Percentiles rank a stretch among this genome's conserved stretches.
These are phyloP conservation scores for Diophrys appendiculata DNA, from an alignment of 73 alveolate genomes.

Conservation along the genomic window DNA sequence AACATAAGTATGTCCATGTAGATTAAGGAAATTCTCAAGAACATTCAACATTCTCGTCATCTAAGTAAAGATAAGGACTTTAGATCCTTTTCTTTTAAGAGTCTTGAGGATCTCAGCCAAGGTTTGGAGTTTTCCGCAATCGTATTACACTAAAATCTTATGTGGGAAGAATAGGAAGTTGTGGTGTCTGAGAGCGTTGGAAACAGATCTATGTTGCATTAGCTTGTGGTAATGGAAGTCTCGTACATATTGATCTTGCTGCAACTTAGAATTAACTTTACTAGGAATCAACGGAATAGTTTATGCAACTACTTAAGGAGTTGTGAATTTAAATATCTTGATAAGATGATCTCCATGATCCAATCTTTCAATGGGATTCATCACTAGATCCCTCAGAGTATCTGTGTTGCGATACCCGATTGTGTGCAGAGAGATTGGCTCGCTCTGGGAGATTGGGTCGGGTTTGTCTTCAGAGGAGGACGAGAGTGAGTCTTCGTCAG, in stretches of 20 bases:
- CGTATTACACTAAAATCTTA: slow-evolving; percentile 96
- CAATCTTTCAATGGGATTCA: neutral
- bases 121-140: slow-evolving; percentile 97
- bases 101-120: slow-evolving; percentile 82
- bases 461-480: neutral
- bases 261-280: neutral
- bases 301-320: neutral
- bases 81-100: slow-evolving; percentile 82
- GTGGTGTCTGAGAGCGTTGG: slow-evolving; percentile 27
- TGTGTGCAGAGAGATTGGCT: neutral
- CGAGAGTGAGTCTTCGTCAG: neutral
- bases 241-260: neutral
- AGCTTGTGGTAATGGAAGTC: slow-evolving; percentile 25
- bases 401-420: neutral
- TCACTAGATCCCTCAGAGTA: neutral
- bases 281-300: neutral
- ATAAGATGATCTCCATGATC: neutral
- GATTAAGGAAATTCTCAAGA: slow-evolving; percentile 93
- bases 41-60: slow-evolving; percentile 99
- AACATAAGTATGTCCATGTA: slow-evolving; percentile 95
- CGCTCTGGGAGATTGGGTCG: neutral
- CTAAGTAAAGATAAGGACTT: slow-evolving; percentile 92
- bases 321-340: neutral
- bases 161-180: slow-evolving; percentile 88
- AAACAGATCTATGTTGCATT: slow-evolving; percentile 50